phyloP scores from a whole-genome alignment of 139 green algal genomes.

The Tetratostichococcus sp. region DNA sequence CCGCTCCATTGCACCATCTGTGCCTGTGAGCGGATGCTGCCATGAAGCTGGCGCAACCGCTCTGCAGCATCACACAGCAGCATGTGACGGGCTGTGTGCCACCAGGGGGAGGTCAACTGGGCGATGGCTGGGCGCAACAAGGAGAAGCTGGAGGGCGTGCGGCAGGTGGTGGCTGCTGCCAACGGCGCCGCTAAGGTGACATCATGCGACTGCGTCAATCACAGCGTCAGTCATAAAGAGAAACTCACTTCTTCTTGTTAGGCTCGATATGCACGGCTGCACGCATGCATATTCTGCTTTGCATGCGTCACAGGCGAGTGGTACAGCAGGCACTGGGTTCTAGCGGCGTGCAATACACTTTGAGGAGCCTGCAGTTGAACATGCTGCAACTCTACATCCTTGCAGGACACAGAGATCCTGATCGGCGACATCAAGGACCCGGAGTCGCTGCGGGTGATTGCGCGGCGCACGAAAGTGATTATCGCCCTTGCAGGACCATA shows the following conservation, averaged over 20 bases:
- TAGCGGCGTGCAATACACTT: too few relatives aligned
- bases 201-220: too few relatives aligned
- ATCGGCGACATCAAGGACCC: slow-evolving; percentile 55
- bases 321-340: too few relatives aligned
- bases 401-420: slow-evolving; percentile 51
- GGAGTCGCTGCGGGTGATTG: slow-evolving; percentile 45
- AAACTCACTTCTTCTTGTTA: too few relatives aligned
- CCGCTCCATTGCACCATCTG: not conserved
- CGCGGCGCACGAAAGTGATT: slow-evolving; percentile 57
- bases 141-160: slow-evolving; percentile 64
- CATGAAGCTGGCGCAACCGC: too few relatives aligned
- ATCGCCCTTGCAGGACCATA: slow-evolving; percentile 69
- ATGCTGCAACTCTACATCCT: too few relatives aligned
- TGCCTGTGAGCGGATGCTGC: slow-evolving; percentile 1
- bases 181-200: not conserved
- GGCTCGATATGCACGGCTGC: too few relatives aligned
- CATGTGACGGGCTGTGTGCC: not conserved
- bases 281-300: too few relatives aligned
- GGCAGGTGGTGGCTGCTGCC: slow-evolving; percentile 12
- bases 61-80: not conserved
- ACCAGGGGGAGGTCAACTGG: slow-evolving; percentile 45
- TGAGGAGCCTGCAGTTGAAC: too few relatives aligned
- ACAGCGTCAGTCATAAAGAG: too few relatives aligned
- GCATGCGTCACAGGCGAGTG: too few relatives aligned
- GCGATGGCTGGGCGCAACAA: slow-evolving; percentile 75